Base-by-base conservation (phyloP, 495 filamentous ascomycete species). In the Podospora appendiculata region DNA sequence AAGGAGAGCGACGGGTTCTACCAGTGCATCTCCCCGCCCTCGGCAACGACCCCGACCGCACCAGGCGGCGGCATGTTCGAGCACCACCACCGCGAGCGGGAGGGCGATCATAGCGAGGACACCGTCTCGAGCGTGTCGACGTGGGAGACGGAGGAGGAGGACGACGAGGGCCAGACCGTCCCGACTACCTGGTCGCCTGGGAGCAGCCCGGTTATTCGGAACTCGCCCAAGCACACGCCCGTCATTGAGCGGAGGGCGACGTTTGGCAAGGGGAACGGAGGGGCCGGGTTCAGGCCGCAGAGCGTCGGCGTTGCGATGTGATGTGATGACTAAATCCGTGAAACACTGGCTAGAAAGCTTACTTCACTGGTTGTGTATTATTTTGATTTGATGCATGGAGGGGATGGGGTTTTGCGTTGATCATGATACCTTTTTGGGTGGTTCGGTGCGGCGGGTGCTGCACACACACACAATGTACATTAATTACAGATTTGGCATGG, bases 1-100 rank as follows among this genome's bases (percentile, higher is more conserved):
- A 72, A 64, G 35, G 63, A 51, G n/a, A 52, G 58, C 0, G 75
- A 79, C 39, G 78, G 77, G 1, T 81, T 75, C 59, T 80, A 81
- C 50, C 74, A 80, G 56, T 73, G 68, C 54, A 62, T 79, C 6
- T 67, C 72, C 13, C 63, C 68, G 8, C 54, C 66, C 43, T 17
- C 25, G 25, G 32, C 45, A n/a, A n/a, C 51, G 55, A 36, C 58
- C 47, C 38, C 54, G 71, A 43, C 14, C 5, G 25, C 25, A 5
- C 25, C 25, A 25, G 25, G 25, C 2, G 14, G 12, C 41, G 1
- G 2, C 41, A 43, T 38, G 25, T 25, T 25, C 25, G 38, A 57
- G 7, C 38, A 41, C 7, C 38, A 12, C 7, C 14, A 41, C 38
- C 12, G 14, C 16, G 2, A 17, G 41, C 1, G 13, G 13, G 41